Base-by-base conservation (phyloP, 805 yeast species). In the Lachancea lanzarotensis region DNA sequence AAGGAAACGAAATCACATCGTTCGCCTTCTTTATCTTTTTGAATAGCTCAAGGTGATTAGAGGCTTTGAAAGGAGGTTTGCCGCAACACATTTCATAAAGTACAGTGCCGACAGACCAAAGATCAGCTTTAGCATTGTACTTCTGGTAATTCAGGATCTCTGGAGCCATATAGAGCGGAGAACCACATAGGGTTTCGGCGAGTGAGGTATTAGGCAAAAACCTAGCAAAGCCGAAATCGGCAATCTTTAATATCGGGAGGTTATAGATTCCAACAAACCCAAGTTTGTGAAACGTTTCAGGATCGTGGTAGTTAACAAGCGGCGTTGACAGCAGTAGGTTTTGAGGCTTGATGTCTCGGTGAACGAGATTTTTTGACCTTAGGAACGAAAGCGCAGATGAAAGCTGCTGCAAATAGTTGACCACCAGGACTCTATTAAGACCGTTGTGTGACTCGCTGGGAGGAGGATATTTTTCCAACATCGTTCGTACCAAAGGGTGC, bases 31-130 rank as follows among this genome's bases (percentile, higher is more conserved):
- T 95, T 53, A 93, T 93, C 58, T 82, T 86, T 63, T 85, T 82
- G 57, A 86, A 75, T 45, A 93, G 73, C 60, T 91, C 97, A 50
- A 93, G 81, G 62, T 91, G 98, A 60, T 93, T 93, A 3, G 84
- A 79, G 2, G 98, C 98, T 52, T 84, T 80, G 63, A 90, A 93
- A 0, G 98, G 98, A 1, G 98, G 96, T 63, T 78, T 84, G n/a
- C 98, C 98, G 26, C 86, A 89, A 11, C 86, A 76, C 96, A 93
- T 90, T 65, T 93, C 98, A 65, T 82, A 93, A 11, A 90, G 69
- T 1, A 93, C 98, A 1, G 98, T 95, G 3, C 98, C 98, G 3
- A 91, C 96, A 6, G 97, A 89, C 98, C 98, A 93, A 51, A 93
- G 67, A 62, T 93, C 98, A 0, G 97, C 98, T 62, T 89, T 90